phyloP scores from a whole-genome alignment of 1,139 yeast species.

The Blastobotrys aristatus region DNA sequence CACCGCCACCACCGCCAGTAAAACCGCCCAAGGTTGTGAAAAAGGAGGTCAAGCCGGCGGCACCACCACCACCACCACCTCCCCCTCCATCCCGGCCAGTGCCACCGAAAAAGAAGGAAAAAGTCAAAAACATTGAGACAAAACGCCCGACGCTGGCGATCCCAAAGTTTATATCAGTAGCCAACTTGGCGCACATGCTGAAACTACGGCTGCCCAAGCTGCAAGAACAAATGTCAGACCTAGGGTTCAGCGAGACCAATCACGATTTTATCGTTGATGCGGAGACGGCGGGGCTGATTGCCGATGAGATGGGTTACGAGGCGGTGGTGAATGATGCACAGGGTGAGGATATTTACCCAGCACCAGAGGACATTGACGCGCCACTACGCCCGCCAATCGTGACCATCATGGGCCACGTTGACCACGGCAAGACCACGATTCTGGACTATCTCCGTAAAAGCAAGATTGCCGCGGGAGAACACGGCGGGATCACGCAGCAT shows the following conservation, averaged over 20 bases:
- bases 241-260: constrained; percentile 74
- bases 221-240: constrained; percentile 50
- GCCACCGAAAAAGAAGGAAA: constrained; percentile 7
- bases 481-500: constrained; percentile 97
- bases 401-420: constrained; percentile 98
- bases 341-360: constrained; percentile 57
- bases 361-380: constrained; percentile 36
- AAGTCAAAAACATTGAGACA: constrained; percentile 20
- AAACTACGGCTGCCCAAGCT: constrained; percentile 59
- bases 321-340: constrained; percentile 51
- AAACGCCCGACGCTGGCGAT: constrained; percentile 40
- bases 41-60: neutral
- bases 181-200: constrained; percentile 69
- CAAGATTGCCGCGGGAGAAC: constrained; percentile 75
- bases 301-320: constrained; percentile 82
- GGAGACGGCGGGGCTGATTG: constrained; percentile 80
- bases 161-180: constrained; percentile 70
- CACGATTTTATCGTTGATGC: constrained; percentile 78
- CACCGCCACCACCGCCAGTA: neutral
- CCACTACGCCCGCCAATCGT: constrained; percentile 87
- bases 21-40: neutral
- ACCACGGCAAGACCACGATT: constrained; percentile 95
- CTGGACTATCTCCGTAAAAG: constrained; percentile 81
- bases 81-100: neutral
- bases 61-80: neutral